Evolutionary conservation across 257 asterid species (phyloP).

Genomic region (Przewalskia tangutica): DNA sequence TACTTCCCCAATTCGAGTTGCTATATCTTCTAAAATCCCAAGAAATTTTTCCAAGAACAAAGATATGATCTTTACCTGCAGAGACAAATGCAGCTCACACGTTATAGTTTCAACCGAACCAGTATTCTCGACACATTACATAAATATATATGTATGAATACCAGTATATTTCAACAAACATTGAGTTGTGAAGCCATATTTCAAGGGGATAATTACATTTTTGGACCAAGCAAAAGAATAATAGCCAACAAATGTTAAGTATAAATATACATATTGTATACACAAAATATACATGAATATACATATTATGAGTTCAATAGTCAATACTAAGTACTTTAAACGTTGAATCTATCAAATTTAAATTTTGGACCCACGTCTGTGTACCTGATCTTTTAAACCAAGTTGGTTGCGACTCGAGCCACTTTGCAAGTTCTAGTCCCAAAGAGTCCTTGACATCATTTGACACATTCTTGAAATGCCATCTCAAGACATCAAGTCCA

Average conservation of each 20-base stretch:
- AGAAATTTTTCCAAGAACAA: constrained; percentile 55
- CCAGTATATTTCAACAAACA: too few relatives aligned
- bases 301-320: background rate
- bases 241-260: too few relatives aligned
- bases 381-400: constrained; percentile 42
- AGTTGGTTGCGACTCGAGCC: constrained; percentile 43
- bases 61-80: constrained; percentile 42
- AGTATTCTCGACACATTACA: too few relatives aligned
- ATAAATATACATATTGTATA: too few relatives aligned
- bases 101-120: background rate
- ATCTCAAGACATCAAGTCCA: constrained; percentile 58
- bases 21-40: constrained; percentile 60
- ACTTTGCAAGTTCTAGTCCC: constrained; percentile 26
- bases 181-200: too few relatives aligned
- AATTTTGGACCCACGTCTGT: background rate
- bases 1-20: constrained; percentile 46
- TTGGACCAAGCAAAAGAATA: too few relatives aligned
- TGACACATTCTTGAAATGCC: constrained; percentile 62
- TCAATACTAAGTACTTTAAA: background rate
- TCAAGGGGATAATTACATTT: too few relatives aligned
- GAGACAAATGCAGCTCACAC: background rate
- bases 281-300: too few relatives aligned
- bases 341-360: background rate
- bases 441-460: constrained; percentile 43
- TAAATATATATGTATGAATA: too few relatives aligned